These are phyloP conservation scores for Clausena lansium DNA, from an alignment of 345 rosid species.

Conservation along the genomic window DNA sequence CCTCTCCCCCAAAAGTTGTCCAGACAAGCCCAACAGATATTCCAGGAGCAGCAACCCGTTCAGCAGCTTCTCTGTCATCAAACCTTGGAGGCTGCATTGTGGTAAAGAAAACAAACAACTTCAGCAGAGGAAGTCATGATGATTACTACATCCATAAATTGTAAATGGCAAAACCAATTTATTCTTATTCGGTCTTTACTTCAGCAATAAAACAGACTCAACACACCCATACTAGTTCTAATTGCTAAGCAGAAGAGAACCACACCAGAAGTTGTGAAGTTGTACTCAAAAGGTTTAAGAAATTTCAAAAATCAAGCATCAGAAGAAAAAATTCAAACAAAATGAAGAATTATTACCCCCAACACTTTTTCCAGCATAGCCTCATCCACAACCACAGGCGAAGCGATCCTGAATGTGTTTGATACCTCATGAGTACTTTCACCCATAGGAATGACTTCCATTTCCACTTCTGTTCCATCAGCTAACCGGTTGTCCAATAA, in stretches of 20 bases:
- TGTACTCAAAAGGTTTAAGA: not conserved
- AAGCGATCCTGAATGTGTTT: conserved; percentile 58
- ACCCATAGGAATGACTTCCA: conserved; percentile 96
- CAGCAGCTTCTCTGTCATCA: conserved; percentile 93
- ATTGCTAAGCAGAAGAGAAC: not conserved
- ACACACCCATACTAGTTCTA: not conserved
- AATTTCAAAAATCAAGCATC: not conserved
- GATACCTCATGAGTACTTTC: conserved; percentile 77
- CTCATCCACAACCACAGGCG: conserved; percentile 82
- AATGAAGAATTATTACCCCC: conserved; percentile 59
- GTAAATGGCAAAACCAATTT: not conserved
- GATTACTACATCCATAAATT: conserved; percentile 5
- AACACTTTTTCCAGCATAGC: conserved; percentile 87
- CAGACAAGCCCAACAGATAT: conserved; percentile 96
- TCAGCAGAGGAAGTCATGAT: conserved; percentile 4
- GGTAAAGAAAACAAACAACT: conserved; percentile 14
- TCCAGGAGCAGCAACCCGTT: conserved; percentile 93
- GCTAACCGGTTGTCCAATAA: conserved; percentile 78
- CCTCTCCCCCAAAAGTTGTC: conserved; percentile 99
- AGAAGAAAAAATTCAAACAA: not conserved
- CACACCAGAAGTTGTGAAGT: not conserved
- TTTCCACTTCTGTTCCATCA: conserved; percentile 92
- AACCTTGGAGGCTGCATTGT: conserved; percentile 85
- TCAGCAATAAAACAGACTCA: conserved; percentile 2
- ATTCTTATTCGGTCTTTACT: not conserved